Percentiles rank a stretch among this genome's conserved stretches.
phyloP scores from a whole-genome alignment of 2,329 filamentous ascomycete genomes.

The Claviceps africana region DNA sequence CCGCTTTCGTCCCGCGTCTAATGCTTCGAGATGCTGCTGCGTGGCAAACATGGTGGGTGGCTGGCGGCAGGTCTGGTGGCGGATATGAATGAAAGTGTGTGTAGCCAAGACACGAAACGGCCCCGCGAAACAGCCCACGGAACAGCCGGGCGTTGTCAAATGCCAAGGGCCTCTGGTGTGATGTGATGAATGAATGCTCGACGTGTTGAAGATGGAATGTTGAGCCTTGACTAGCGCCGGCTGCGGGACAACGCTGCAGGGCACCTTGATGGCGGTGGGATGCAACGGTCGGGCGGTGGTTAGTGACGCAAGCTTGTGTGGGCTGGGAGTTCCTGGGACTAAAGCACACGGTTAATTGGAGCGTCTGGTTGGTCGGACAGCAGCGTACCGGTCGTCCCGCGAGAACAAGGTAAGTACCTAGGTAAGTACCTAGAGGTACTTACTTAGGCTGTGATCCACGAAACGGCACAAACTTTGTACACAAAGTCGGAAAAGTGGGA shows the following conservation, averaged over 20 bases:
- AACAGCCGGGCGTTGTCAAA: background rate
- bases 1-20: slow-evolving; percentile 29
- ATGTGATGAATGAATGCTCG: background rate
- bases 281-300: too few relatives aligned
- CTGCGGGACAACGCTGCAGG: background rate
- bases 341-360: too few relatives aligned
- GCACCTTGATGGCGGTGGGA: background rate
- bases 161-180: too few relatives aligned
- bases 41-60: slow-evolving; percentile 26
- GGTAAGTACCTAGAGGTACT: too few relatives aligned
- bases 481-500: too few relatives aligned
- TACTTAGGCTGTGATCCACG: too few relatives aligned
- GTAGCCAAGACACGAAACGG: background rate
- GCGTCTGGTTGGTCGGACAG: too few relatives aligned
- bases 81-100: background rate
- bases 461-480: too few relatives aligned
- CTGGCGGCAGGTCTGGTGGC: background rate
- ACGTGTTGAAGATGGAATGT: background rate
- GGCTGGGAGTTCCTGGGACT: too few relatives aligned
- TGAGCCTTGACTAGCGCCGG: background rate
- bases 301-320: background rate
- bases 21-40: slow-evolving; percentile 18
- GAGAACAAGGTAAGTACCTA: too few relatives aligned
- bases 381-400: too few relatives aligned
- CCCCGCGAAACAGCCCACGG: too few relatives aligned